These are phyloP conservation scores for Xylariales sp. DNA, from an alignment of 2,329 filamentous ascomycete genomes.

Conservation along the genomic window DNA sequence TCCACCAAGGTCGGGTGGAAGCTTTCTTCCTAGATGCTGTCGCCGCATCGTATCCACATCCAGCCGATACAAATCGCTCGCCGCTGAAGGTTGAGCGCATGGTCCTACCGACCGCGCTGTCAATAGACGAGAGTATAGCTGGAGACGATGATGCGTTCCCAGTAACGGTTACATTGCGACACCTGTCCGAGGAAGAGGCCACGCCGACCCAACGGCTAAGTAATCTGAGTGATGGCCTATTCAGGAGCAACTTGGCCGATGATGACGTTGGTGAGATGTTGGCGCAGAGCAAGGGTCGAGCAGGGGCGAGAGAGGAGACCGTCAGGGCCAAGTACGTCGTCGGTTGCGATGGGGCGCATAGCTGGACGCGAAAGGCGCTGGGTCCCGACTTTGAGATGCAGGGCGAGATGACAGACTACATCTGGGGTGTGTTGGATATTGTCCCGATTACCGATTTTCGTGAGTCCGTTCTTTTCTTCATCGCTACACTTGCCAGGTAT, in stretches of 20 bases:
- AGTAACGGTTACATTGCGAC: constrained; percentile 50
- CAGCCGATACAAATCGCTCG: constrained; percentile 5
- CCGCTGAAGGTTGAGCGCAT: constrained; percentile 48
- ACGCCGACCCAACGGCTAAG: constrained; percentile 34
- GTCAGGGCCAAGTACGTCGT: constrained; percentile 60
- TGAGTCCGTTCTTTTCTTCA: constrained; percentile 14
- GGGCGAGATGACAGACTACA: constrained; percentile 49
- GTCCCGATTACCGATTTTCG: constrained; percentile 47
- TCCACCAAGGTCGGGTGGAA: constrained; percentile 61
- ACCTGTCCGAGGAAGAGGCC: constrained; percentile 50
- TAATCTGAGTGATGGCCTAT: constrained; percentile 46
- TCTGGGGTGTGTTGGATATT: constrained; percentile 44
- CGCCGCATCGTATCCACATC: constrained; percentile 24
- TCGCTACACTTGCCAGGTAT: too few relatives aligned
- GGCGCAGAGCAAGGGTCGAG: constrained; percentile 18
- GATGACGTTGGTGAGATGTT: constrained; percentile 49
- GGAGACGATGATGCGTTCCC: constrained; percentile 49
- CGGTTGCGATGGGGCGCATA: constrained; percentile 65
- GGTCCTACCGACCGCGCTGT: constrained; percentile 47
- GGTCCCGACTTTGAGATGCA: constrained; percentile 45
- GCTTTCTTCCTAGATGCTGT: constrained; percentile 52
- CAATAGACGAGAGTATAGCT: constrained; percentile 41
- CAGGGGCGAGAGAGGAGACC: constrained; percentile 33
- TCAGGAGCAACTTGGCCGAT: constrained; percentile 48
- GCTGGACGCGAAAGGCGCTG: constrained; percentile 57